Evolutionary conservation across 805 yeast genomes (phyloP), one percentile per base, ranked within the genome.

Genomic region (Scheffersomyces spartinae): DNA sequence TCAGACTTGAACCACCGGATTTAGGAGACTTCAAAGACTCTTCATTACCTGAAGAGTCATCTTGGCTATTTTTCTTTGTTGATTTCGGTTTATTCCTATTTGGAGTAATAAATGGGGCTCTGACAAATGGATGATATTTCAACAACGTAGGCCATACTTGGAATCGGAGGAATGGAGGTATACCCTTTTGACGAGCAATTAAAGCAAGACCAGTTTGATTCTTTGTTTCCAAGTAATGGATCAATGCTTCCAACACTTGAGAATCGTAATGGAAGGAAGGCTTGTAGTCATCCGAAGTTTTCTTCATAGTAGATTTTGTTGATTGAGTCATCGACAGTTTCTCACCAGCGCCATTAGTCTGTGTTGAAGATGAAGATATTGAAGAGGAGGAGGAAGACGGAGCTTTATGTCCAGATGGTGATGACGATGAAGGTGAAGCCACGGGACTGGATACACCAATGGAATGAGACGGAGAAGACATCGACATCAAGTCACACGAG

Each of bases 131-230:
- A 47, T 86, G 96, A 40, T 73, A 73, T 37, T 74, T 74, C 30
- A 86, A 50, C 26, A 86, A 49, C 4, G 82, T 52, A 1, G 95
- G 95, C 96, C 96, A 86, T 6, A 82, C 79, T 29, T 66, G 60
- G 36, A 71, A 73, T 32, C 97, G 64, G 27, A 84, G 57, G 29
- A 73, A 66, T 1, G 94, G 88, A 1, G 96, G 96, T 15, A 85
- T 61, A 3, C 97, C 96, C 29, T 73, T 60, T 36, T 77, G 85
- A 34, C 95, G 64, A 4, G 94, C 88, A 5, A 86, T 50, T 35
- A 72, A 58, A 1, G 96, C 93, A 24, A 86, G 52, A 0, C 85
- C 82, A 24, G 75, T 73, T 30, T 75, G 75, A 42, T 86, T 80
- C 30, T 69, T 70, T 10, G 62, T 59, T 24, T 54, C 56, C 4